phyloP scores from a whole-genome alignment of 305 asterid species.

The Fraxinus ornus region DNA sequence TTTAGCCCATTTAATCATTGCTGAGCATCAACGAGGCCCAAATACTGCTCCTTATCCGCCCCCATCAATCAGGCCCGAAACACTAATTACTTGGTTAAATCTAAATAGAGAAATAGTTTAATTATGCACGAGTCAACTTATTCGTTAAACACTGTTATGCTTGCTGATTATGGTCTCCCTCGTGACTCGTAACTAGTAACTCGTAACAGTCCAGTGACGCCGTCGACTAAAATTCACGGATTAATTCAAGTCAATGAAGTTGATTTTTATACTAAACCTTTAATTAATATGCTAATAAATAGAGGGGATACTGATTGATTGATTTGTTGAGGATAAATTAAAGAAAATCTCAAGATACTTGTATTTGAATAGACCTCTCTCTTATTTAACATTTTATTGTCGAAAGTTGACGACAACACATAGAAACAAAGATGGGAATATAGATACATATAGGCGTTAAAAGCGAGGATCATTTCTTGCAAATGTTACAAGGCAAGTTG shows the following conservation, averaged over 20 bases:
- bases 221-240: background rate
- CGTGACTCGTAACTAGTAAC: background rate
- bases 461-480: background rate
- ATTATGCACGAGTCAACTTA: background rate
- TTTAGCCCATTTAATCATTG: background rate
- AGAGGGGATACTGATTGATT: background rate
- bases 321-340: background rate
- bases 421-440: too few species aligned
- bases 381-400: too few species aligned
- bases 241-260: background rate
- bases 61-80: background rate
- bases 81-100: background rate
- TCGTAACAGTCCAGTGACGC: background rate
- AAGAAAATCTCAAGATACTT: too few species aligned
- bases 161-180: background rate
- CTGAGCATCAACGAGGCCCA: background rate
- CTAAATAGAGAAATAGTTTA: background rate
- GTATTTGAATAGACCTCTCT: too few species aligned
- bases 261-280: background rate
- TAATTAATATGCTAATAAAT: too few species aligned
- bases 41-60: background rate
- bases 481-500: conserved; percentile 23
- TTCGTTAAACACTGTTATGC: background rate
- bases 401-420: background rate
- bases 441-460: background rate